Conservation (phyloP, 2,329 filamentous ascomycete species). For the Penicillium concentricum region DNA sequence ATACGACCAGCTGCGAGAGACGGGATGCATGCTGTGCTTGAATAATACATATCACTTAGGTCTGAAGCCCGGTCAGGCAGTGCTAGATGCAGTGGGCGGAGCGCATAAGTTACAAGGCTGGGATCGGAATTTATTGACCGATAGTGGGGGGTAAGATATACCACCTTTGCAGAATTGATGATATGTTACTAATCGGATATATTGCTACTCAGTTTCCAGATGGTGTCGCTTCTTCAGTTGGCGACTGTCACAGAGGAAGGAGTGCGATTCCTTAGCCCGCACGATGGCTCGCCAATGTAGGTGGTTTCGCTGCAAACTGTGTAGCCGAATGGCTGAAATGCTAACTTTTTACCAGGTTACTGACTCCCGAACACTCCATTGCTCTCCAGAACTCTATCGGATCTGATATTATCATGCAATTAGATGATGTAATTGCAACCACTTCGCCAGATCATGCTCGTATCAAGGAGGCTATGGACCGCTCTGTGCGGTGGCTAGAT, state of each 20-base stretch:
- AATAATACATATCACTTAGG: conserved; percentile 99
- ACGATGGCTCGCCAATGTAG: conserved; percentile 88
- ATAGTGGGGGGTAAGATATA: conserved; percentile 50
- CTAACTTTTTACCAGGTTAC: conserved; percentile 56
- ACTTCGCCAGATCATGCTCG: conserved; percentile 85
- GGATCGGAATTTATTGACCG: conserved; percentile 90
- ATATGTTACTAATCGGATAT: conserved; percentile 5
- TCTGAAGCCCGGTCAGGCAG: conserved; percentile 87
- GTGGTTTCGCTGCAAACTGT: conserved; percentile 10
- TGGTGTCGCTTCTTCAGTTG: conserved; percentile 93
- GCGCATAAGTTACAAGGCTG: conserved; percentile 94
- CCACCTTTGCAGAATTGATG: background rate
- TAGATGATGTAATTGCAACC: conserved; percentile 95
- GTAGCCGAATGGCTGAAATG: background rate
- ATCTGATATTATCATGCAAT: conserved; percentile 98
- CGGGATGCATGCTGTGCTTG: conserved; percentile 83
- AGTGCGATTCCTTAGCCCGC: conserved; percentile 91
- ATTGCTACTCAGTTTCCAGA: conserved; percentile 72
- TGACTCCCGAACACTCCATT: conserved; percentile 97
- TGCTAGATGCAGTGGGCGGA: conserved; percentile 82
- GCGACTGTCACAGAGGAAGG: conserved; percentile 94
- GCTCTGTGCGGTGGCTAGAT: conserved; percentile 93
- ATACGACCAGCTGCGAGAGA: conserved; percentile 85
- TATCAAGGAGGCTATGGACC: conserved; percentile 92
- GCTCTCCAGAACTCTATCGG: conserved; percentile 94